Evolutionary conservation across 1,284 basidiomycete species (phyloP), one percentile per base, ranked within the genome.

Genomic region (Puccinia polysora): DNA sequence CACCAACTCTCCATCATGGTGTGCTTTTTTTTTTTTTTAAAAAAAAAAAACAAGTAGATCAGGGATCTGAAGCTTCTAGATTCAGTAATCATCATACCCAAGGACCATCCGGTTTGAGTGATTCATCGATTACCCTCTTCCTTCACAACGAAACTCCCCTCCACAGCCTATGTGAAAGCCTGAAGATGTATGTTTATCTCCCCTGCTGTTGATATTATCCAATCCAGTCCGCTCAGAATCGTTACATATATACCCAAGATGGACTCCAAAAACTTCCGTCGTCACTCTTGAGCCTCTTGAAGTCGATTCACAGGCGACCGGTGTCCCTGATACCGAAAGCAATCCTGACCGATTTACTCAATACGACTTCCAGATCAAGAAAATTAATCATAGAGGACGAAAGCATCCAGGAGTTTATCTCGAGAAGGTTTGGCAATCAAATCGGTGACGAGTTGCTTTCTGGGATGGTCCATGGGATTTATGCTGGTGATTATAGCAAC

Each of bases 401-500:
- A 78, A 88, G 88, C 2, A 83, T 97, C 20, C 87, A 95, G 76
- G 80, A 84, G 0, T 91, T 97, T 77, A 80, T 97, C 70, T 79
- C 84, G 0, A 84, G 91, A 4, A 84, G 91, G 12, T 89, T 97
- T 73, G 91, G 91, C 0, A 77, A 82, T 1, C 40, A 59, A n/a
- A 85, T 94, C 69, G 90, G 92, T 0, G 84, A 86, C 10, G 84
- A 85, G 3, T 84, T 96, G 62, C 87, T 89, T 2, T 90, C 88
- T 70, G 89, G 93, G 0, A 83, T 97, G 74, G 85, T 93, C 0
- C 94, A 97, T 77, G 95, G 94, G 0, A 89, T 98, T 73, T 97
- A 96, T 78, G 92, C 91, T 0, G 86, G 90, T 0, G 91, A 95
- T 77, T 86, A 91, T 2, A 81, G 88, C 0, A 77, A 82, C 40